Percentiles rank a stretch among this genome's conserved stretches.
These are phyloP conservation scores for Phanerochaete sordida DNA, from an alignment of 768 basidiomycete genomes.

Conservation along the genomic window DNA sequence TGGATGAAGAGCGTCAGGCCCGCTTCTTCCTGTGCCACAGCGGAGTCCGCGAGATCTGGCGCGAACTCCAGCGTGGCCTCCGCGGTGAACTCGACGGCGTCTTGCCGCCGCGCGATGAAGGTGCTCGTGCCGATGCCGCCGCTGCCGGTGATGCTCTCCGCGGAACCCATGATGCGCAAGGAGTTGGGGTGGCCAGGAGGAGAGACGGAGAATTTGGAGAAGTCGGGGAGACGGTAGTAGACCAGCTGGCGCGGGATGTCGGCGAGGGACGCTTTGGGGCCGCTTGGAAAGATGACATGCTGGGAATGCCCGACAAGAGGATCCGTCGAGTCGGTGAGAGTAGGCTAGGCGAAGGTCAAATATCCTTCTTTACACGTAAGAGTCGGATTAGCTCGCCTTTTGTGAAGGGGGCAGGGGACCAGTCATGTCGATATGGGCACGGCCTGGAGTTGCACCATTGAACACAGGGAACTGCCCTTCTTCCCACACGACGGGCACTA, in stretches of 20 bases:
- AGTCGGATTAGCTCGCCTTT: no score
- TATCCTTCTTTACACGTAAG: no score
- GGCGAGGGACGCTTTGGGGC: background rate
- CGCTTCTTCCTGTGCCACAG: background rate
- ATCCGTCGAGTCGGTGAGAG: background rate
- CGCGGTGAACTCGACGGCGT: background rate
- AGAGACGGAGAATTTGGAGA: background rate
- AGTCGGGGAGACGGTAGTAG: slow-evolving; percentile 3
- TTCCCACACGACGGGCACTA: slow-evolving; percentile 2
- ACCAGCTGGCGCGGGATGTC: background rate
- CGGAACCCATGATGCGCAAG: background rate
- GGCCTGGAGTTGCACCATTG: background rate
- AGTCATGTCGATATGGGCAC: background rate
- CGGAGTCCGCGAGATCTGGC: background rate
- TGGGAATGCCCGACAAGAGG: background rate
- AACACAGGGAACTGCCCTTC: slow-evolving; percentile 6
- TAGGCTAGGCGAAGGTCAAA: background rate
- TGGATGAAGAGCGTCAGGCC: slow-evolving; percentile 2
- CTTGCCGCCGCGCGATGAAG: slow-evolving; percentile 1
- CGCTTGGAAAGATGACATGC: background rate
- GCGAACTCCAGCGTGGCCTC: background rate
- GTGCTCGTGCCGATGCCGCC: background rate
- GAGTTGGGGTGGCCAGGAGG: background rate
- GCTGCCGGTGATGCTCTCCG: background rate
- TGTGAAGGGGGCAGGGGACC: slow-evolving; percentile 1